Base-by-base conservation (phyloP, 306 rosid genomes). In the Cucumis hystrix region DNA sequence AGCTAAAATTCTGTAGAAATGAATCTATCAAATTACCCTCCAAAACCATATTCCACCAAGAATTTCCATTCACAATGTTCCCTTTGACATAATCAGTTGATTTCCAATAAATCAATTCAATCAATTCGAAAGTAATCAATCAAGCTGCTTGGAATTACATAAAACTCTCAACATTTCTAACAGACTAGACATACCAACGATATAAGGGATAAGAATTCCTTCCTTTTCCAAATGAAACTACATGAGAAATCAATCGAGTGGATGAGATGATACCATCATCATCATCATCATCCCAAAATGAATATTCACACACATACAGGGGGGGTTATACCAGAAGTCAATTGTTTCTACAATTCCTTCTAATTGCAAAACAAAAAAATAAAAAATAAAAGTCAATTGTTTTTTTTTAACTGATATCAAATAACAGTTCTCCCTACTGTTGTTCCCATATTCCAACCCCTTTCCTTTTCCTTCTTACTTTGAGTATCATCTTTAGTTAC, bases 381-480 rank as follows among this genome's bases (percentile, higher is more conserved):
- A 57, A 21, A 73, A 73, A 49, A 7, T 55, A 55, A 17, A 37
- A 54, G 20, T 20, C 69, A 14, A 28, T 28, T 33, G 37, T 33
- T 33, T 30, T 63, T 41, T 14, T 33, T 62, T 63, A 23, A 4
- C 9, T 33, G 67, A 67, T 77, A 67, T 77, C 75, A 82, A 16
- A 81, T 66, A 47, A 52, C 82, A 30, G 77, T 47, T 83, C 86
- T 89, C 47, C 80, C 87, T 1, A 77, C 73, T 9, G 83, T 45
- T 10, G 86, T 83, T 54, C 94, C 90, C 54, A 83, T 52, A 64
- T 90, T 91, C 97, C 98, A 92, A 18, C 93, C 99, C 67, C 98
- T 90, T 83, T 96, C 98, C 96, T 91, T 95, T 54, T 89, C 99
- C 87, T 86, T 95, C 4, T 88, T 88, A 64, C 86, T 88, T 83